These are phyloP conservation scores for Neurospora sp. DNA, from an alignment of 495 filamentous ascomycete genomes.

Conservation along the genomic window DNA sequence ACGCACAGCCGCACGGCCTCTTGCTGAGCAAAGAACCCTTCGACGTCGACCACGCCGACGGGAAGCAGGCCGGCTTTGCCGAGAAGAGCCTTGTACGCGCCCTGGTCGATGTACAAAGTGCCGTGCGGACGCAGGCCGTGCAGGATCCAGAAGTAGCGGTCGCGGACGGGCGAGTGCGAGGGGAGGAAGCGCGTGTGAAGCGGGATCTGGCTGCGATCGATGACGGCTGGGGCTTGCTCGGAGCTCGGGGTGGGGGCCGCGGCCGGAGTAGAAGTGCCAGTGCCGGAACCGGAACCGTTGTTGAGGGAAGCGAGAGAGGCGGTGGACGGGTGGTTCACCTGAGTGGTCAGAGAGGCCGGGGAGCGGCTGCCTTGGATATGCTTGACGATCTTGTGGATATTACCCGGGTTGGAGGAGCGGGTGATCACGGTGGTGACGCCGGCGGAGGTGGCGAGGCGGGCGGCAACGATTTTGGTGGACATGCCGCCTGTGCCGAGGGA, in stretches of 20 bases:
- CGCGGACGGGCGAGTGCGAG: constrained; percentile 74
- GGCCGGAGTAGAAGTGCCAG: constrained; percentile 1
- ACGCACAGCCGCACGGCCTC: constrained; percentile 82
- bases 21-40: constrained; percentile 80
- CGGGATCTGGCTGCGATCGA: constrained; percentile 32
- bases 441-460: constrained; percentile 83
- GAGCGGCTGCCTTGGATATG: constrained; percentile 57
- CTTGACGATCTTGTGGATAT: constrained; percentile 75
- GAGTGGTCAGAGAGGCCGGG: constrained; percentile 15
- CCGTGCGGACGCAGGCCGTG: constrained; percentile 90
- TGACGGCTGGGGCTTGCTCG: constrained; percentile 19
- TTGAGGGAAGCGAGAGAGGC: background rate
- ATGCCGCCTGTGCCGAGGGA: constrained; percentile 92
- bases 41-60: constrained; percentile 79
- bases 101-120: constrained; percentile 81
- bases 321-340: constrained; percentile 7
- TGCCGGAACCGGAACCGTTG: background rate
- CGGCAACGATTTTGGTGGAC: constrained; percentile 95
- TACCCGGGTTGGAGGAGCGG: constrained; percentile 81
- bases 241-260: constrained; percentile 15
- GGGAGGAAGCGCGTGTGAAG: constrained; percentile 91
- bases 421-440: constrained; percentile 96
- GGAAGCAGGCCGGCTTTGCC: constrained; percentile 85
- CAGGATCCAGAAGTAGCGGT: constrained; percentile 93
- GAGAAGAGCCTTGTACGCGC: constrained; percentile 67